Evolutionary conservation across 192 early-diverging fungal genomes (phyloP).

Genomic region (Coemansia sp.): DNA sequence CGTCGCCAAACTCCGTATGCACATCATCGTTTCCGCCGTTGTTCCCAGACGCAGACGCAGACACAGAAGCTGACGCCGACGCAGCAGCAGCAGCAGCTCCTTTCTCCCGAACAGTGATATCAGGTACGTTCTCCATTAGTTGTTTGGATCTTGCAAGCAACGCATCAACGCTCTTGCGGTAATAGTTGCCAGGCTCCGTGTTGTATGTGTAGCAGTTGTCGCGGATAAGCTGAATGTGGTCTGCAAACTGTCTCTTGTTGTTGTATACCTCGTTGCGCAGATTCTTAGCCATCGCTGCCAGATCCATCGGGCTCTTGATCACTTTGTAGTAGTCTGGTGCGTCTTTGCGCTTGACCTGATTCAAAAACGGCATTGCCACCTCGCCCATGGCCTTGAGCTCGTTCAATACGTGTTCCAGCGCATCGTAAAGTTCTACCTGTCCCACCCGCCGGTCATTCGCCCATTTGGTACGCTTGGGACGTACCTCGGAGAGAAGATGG

Average conservation of each 20-base stretch:
- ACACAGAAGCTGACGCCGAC: conserved; percentile 17
- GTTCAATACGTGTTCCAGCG: conserved; percentile 79
- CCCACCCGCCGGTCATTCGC: conserved; percentile 82
- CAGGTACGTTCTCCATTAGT: conserved; percentile 79
- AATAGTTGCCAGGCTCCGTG: conserved; percentile 83
- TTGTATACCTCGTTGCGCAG: conserved; percentile 78
- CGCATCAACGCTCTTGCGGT: conserved; percentile 78
- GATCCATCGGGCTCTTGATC: conserved; percentile 95
- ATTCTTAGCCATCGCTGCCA: conserved; percentile 87
- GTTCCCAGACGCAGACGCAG: neutral
- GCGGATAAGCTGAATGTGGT: conserved; percentile 91
- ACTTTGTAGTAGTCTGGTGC: conserved; percentile 94
- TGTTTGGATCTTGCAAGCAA: conserved; percentile 77
- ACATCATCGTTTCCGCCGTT: conserved; percentile 59
- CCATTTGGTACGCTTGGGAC: conserved; percentile 86
- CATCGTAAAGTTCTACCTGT: conserved; percentile 91
- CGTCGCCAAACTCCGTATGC: conserved; percentile 59
- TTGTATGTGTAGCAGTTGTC: conserved; percentile 93
- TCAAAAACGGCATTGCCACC: conserved; percentile 82
- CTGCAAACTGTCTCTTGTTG: conserved; percentile 82
- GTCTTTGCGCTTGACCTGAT: conserved; percentile 84
- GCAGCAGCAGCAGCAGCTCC: conserved; percentile 41
- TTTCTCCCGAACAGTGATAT: conserved; percentile 74
- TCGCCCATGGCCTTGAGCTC: conserved; percentile 82
- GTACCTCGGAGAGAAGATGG: conserved; percentile 73